phyloP scores from a whole-genome alignment of 2,329 filamentous ascomycete species.

The Calonectria hongkongensis region DNA sequence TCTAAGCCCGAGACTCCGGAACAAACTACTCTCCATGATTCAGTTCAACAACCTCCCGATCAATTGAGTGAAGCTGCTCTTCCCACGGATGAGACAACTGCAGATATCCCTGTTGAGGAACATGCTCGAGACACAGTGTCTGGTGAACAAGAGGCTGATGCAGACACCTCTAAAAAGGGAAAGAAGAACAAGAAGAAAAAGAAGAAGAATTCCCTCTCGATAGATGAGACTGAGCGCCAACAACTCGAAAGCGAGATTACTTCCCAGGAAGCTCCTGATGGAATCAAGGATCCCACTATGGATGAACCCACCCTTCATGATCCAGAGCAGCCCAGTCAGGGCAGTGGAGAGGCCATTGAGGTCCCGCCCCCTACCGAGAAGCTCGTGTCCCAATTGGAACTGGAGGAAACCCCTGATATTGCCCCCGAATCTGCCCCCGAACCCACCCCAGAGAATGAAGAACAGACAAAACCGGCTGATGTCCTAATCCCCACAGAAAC shows the following conservation, averaged over 20 bases:
- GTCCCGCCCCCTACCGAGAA: slow-evolving; percentile 36
- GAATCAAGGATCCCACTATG: slow-evolving; percentile 24
- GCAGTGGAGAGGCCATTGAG: slow-evolving; percentile 33
- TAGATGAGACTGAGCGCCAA: slow-evolving; percentile 45
- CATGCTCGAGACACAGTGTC: not conserved
- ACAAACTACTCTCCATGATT: slow-evolving; percentile 33
- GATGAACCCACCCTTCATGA: slow-evolving; percentile 36
- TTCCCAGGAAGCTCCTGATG: slow-evolving; percentile 39
- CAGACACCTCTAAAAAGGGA: slow-evolving; percentile 46
- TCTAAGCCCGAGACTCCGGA: too few species aligned
- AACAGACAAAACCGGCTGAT: slow-evolving; percentile 54
- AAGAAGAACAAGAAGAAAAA: slow-evolving; percentile 65
- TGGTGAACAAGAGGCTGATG: slow-evolving; percentile 30
- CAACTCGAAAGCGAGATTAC: slow-evolving; percentile 40
- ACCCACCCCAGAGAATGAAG: slow-evolving; percentile 45
- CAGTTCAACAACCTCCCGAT: slow-evolving; percentile 24
- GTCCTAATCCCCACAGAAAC: slow-evolving; percentile 49
- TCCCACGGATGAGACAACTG: slow-evolving; percentile 51
- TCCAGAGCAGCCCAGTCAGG: slow-evolving; percentile 32
- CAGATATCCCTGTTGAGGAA: slow-evolving; percentile 14
- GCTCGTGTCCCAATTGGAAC: slow-evolving; percentile 33
- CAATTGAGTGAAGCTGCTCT: not conserved
- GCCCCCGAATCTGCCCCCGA: slow-evolving; percentile 48
- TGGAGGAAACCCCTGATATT: slow-evolving; percentile 47
- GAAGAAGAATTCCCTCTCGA: slow-evolving; percentile 47